phyloP scores from a whole-genome alignment of 441 rosid species.

The Mallotus repandus region DNA sequence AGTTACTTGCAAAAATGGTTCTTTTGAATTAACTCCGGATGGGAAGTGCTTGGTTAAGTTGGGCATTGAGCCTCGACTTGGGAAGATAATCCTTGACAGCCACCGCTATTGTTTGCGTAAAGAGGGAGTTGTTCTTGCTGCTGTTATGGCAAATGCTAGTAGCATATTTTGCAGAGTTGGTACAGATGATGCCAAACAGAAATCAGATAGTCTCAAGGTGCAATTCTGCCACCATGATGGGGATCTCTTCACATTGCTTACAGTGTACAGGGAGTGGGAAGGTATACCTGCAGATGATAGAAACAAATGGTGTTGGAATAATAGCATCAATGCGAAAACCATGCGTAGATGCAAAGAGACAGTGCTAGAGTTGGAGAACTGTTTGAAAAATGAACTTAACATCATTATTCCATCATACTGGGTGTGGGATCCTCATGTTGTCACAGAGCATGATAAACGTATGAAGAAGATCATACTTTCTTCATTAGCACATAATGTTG shows the following conservation, averaged over 20 bases:
- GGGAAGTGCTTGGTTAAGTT: constrained; percentile 69
- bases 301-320: constrained; percentile 93
- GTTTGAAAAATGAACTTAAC: constrained; percentile 63
- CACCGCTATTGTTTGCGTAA: constrained; percentile 46
- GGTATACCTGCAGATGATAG: constrained; percentile 42
- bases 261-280: constrained; percentile 83
- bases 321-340: constrained; percentile 89
- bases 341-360: constrained; percentile 87
- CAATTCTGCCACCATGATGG: constrained; percentile 77
- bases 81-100: constrained; percentile 71
- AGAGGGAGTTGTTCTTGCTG: constrained; percentile 92
- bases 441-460: constrained; percentile 38
- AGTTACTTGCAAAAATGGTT: constrained; percentile 37
- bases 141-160: constrained; percentile 87
- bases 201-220: constrained; percentile 82
- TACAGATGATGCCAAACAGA: constrained; percentile 56
- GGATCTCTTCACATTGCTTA: constrained; percentile 83
- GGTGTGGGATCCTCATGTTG: constrained; percentile 59
- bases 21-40: constrained; percentile 56
- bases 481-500: constrained; percentile 79
- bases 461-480: constrained; percentile 67
- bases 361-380: constrained; percentile 62
- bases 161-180: constrained; percentile 94
- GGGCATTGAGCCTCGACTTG: constrained; percentile 90
- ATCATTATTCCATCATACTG: constrained; percentile 56